Conservation (phyloP, 225 moss, liverwort and hornwort species). For the Antitrichia curtipendula region DNA sequence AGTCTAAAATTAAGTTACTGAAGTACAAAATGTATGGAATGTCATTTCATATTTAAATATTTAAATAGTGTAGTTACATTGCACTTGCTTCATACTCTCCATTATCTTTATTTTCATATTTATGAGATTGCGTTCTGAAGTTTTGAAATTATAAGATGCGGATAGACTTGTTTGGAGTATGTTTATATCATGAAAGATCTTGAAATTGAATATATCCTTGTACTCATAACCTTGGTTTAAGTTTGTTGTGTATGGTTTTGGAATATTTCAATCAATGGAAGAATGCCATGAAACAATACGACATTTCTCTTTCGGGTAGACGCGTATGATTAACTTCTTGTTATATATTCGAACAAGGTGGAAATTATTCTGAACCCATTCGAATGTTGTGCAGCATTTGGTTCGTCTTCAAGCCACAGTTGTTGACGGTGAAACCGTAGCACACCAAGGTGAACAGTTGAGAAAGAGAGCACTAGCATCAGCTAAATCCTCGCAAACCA, state of each 20-base stretch:
- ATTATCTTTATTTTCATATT: not conserved
- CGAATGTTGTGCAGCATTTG: constrained; percentile 26
- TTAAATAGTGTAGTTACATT: not conserved
- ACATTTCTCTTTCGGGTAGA: not conserved
- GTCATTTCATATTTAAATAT: too few relatives aligned
- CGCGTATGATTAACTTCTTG: not conserved
- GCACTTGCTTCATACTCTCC: not conserved
- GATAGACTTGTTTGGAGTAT: not conserved
- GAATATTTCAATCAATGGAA: not conserved
- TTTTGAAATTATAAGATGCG: not conserved
- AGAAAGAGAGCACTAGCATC: constrained; percentile 24
- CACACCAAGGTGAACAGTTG: constrained; percentile 36
- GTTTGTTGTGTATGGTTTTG: too few relatives aligned
- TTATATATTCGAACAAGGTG: not conserved
- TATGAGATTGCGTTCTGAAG: not conserved
- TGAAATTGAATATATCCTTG: not conserved
- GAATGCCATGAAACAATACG: not conserved
- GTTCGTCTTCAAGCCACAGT: constrained; percentile 51
- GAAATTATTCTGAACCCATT: not conserved
- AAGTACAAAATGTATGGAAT: too few relatives aligned
- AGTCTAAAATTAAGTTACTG: not conserved
- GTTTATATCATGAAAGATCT: not conserved
- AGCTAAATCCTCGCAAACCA: constrained; percentile 17
- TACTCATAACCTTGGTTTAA: not conserved
- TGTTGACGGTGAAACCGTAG: constrained; percentile 38